Evolutionary conservation across 2,329 filamentous ascomycete genomes (phyloP).

Genomic region (Lachnellula subtilissima): DNA sequence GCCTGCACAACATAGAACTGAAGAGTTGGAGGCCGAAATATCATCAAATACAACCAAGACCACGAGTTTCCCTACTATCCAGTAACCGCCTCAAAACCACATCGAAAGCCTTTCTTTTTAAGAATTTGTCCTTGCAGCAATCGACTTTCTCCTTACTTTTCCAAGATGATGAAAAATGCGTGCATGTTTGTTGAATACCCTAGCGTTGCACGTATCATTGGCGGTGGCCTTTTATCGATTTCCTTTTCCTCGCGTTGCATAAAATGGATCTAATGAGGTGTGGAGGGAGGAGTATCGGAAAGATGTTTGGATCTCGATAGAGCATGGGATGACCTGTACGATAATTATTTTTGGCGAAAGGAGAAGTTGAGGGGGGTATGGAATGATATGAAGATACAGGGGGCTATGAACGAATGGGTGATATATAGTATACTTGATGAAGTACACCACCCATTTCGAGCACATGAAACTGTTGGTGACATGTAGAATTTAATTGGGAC

Average conservation of each 20-base stretch:
- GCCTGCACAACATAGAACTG: not conserved
- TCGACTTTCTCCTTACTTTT: not conserved
- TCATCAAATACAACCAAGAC: not conserved
- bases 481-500: no score
- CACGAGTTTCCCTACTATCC: not conserved
- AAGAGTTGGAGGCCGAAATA: not conserved
- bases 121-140: not conserved
- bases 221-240: conserved; percentile 3
- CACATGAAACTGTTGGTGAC: no score
- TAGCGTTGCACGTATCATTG: conserved; percentile 11
- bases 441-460: no score
- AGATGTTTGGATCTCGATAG: no score
- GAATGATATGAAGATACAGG: no score
- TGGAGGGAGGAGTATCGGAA: no score
- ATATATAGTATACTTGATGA: no score
- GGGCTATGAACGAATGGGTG: no score
- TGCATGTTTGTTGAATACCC: conserved; percentile 17
- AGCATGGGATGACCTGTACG: no score
- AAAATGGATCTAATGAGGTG: no score
- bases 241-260: not conserved
- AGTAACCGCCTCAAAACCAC: not conserved
- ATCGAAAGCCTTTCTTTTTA: not conserved
- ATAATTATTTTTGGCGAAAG: no score
- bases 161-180: not conserved
- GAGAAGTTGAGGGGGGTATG: no score